Percentiles rank a stretch among this genome's conserved stretches.
phyloP scores from a whole-genome alignment of 2,329 filamentous ascomycete species.

The Penicillium sp. region DNA sequence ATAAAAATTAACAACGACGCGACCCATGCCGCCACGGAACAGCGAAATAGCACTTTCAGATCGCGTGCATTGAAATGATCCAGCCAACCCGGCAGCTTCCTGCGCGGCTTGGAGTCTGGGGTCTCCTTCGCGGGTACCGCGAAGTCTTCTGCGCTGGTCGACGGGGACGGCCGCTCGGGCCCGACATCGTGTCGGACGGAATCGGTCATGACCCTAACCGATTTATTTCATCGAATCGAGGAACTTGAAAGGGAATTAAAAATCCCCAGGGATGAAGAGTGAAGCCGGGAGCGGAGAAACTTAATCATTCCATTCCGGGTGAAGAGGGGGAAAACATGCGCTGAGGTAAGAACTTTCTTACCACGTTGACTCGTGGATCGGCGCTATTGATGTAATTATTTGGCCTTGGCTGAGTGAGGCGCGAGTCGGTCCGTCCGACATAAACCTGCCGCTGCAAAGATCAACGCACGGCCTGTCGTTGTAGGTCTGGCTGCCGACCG shows the following conservation, averaged over 20 bases:
- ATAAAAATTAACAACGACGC: conserved; percentile 50
- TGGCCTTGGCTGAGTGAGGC: neutral
- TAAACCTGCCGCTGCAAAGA: neutral
- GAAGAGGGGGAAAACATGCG: neutral
- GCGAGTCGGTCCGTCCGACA: neutral
- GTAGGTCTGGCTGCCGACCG: neutral
- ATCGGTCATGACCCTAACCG: conserved; percentile 7
- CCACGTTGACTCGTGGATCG: conserved; percentile 8
- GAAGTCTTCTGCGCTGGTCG: conserved; percentile 7
- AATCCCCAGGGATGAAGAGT: neutral
- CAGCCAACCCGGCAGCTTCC: conserved; percentile 28
- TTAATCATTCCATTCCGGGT: neutral
- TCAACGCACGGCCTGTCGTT: neutral
- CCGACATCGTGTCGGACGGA: conserved; percentile 8
- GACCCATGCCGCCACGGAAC: conserved; percentile 49
- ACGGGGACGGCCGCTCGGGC: conserved; percentile 4
- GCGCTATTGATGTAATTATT: conserved; percentile 15
- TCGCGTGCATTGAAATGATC: conserved; percentile 51
- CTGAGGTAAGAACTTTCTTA: conserved; percentile 6
- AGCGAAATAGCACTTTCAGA: conserved; percentile 49
- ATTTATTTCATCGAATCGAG: neutral
- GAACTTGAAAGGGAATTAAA: neutral
- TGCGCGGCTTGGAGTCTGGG: conserved; percentile 4
- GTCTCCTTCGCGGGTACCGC: conserved; percentile 4
- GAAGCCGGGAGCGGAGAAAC: neutral